Conservation (phyloP, 1,139 yeast species). For the Candida mesenterica region DNA sequence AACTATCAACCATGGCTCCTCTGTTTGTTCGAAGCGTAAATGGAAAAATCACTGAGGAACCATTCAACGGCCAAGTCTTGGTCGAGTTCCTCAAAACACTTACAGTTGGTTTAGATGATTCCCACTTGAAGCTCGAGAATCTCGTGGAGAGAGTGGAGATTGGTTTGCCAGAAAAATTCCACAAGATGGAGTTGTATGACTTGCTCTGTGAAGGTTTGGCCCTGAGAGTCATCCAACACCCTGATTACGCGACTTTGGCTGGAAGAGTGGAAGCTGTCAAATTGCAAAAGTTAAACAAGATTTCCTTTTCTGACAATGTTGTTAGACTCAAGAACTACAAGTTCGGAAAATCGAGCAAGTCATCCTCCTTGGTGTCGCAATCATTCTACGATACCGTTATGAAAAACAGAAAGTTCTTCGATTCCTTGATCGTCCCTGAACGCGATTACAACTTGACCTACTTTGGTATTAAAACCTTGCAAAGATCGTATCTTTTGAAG, state of each 20-base stretch:
- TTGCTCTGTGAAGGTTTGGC: slow-evolving; percentile 47
- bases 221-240: slow-evolving; percentile 43
- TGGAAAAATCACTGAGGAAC: slow-evolving; percentile 12
- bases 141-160: slow-evolving; percentile 21
- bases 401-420: slow-evolving; percentile 31
- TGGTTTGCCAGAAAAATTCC: slow-evolving; percentile 35
- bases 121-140: slow-evolving; percentile 21
- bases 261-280: slow-evolving; percentile 42
- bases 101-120: slow-evolving; percentile 18
- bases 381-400: slow-evolving; percentile 30
- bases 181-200: slow-evolving; percentile 32
- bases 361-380: slow-evolving; percentile 22
- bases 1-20: slow-evolving; percentile 5
- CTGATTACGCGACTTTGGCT: slow-evolving; percentile 47
- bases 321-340: slow-evolving; percentile 19
- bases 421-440: slow-evolving; percentile 59
- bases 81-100: slow-evolving; percentile 17
- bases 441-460: slow-evolving; percentile 82
- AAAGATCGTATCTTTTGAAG: slow-evolving; percentile 76
- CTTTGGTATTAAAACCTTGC: slow-evolving; percentile 85
- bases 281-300: slow-evolving; percentile 28
- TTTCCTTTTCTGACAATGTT: slow-evolving; percentile 36
- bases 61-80: slow-evolving; percentile 8
- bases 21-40: slow-evolving; percentile 11
- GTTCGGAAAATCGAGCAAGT: slow-evolving; percentile 14